These are phyloP conservation scores for Lepiota subincarnata DNA, from an alignment of 768 basidiomycete genomes.

Conservation along the genomic window DNA sequence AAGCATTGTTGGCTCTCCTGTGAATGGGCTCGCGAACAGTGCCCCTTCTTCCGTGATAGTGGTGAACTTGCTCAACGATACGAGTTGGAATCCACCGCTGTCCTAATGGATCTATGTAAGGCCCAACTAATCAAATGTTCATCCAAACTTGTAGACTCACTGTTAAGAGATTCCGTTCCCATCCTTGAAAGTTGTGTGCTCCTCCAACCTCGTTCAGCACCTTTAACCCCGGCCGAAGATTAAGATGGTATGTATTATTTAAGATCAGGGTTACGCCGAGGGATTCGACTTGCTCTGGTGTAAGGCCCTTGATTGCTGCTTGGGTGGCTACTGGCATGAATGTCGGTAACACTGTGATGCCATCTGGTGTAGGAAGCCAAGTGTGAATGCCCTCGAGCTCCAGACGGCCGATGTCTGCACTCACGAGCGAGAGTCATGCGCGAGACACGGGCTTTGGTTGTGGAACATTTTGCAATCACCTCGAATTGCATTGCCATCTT, in stretches of 20 bases:
- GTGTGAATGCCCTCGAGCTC: neutral
- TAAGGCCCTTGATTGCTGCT: slow-evolving; percentile 89
- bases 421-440: slow-evolving; percentile 78
- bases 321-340: slow-evolving; percentile 96
- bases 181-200: slow-evolving; percentile 88
- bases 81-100: slow-evolving; percentile 87
- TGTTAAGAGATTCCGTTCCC: slow-evolving; percentile 81
- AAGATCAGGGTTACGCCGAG: slow-evolving; percentile 80
- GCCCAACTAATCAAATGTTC: neutral
- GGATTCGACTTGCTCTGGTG: slow-evolving; percentile 76
- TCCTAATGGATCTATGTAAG: slow-evolving; percentile 44
- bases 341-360: slow-evolving; percentile 77
- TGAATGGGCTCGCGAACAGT: slow-evolving; percentile 79
- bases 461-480: slow-evolving; percentile 74
- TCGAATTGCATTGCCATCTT: slow-evolving; percentile 69
- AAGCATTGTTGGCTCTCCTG: slow-evolving; percentile 83
- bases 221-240: slow-evolving; percentile 77
- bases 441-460: slow-evolving; percentile 81
- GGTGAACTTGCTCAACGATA: slow-evolving; percentile 80
- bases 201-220: slow-evolving; percentile 74
- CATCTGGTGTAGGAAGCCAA: slow-evolving; percentile 48
- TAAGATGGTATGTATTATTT: slow-evolving; percentile 89
- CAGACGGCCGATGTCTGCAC: slow-evolving; percentile 22
- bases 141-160: slow-evolving; percentile 34
- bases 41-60: slow-evolving; percentile 89